Base-by-base conservation (phyloP, 257 asterid genomes). In the Cinchona pubescens region DNA sequence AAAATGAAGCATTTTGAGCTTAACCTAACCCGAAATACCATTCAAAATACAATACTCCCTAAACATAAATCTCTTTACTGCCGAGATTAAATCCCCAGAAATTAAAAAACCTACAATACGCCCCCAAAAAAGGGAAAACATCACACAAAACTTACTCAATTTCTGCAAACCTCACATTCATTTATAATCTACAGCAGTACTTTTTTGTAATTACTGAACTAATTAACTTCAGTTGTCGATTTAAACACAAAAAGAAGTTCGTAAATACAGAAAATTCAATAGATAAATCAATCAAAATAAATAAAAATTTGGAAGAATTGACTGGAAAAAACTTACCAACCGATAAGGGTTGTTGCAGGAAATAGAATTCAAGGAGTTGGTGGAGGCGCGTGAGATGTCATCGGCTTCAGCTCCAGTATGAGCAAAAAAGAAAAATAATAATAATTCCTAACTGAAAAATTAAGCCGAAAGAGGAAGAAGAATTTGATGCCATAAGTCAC, bases 301-400 rank as follows among this genome's bases (percentile, higher is more conserved):
- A 10, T 16, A 64, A 73, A 34, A 46, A n/a, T 29, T 7, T 15
- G 2, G 21, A 32, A 59, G 5, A 42, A 71, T 56, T 23, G 19
- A 35, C 53, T 3, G 27, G n/a, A 0, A 58, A 23, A 75, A n/a
- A 34, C 64, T 69, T 67, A 80, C 84, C 74, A 72, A 67, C 59
- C 74, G 76, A 66, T 13, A 76, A 18, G 84, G 84, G 35, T 80
- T 65, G 43, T 65, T 67, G 81, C 84, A 80, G 71, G 71, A 60
- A 51, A 68, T 71, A 49, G 79, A 74, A 77, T 77, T 77, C 21
- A 71, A 43, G 45, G 71, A 67, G 7, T 76, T 80, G 53, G 78
- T 59, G 37, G 80, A 61, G 16, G 45, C 40, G 38, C 12, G 75
- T 19, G 79, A 74, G 35, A 73, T 43, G 8, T 74, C 78, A 58